A percentile compares a stretch with the other conserved stretches of the same genome.
Evolutionary conservation across 2,329 filamentous ascomycete species (phyloP).

Genomic region (Myriosclerotinia curreyana): DNA sequence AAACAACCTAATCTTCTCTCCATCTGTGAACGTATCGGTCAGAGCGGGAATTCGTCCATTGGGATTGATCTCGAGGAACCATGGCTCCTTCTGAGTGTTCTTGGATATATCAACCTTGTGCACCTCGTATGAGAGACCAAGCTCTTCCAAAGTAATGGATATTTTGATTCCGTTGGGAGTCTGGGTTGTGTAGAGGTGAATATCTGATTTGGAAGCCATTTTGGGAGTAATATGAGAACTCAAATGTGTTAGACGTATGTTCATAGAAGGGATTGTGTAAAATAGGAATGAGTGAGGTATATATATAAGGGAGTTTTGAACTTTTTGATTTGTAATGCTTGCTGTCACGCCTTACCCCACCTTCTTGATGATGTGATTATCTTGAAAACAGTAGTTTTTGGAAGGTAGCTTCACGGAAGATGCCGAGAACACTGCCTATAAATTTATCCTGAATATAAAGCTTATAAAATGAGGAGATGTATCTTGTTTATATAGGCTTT

Average conservation of each 20-base stretch:
- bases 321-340: constrained; percentile 15
- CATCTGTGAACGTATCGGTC: constrained; percentile 74
- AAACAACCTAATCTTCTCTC: constrained; percentile 71
- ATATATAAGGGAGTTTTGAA: neutral
- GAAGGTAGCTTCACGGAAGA: too few species aligned
- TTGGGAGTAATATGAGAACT: constrained; percentile 35
- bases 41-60: constrained; percentile 89
- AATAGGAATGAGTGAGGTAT: neutral
- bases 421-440: too few species aligned
- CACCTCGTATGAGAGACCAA: constrained; percentile 77
- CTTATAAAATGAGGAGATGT: neutral
- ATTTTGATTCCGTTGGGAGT: constrained; percentile 92
- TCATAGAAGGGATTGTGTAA: constrained; percentile 24
- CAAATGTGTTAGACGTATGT: constrained; percentile 27
- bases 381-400: too few species aligned
- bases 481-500: neutral
- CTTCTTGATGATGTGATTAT: constrained; percentile 4
- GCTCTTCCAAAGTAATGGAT: constrained; percentile 81
- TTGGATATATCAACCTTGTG: constrained; percentile 68
- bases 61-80: constrained; percentile 89
- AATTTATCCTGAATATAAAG: constrained; percentile 2
- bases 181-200: constrained; percentile 55
- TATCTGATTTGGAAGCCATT: constrained; percentile 43
- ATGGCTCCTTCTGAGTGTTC: constrained; percentile 78
- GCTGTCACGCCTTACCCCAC: neutral